Conservation (phyloP, 1,284 basidiomycete genomes). For the Inonotus hispidus region DNA sequence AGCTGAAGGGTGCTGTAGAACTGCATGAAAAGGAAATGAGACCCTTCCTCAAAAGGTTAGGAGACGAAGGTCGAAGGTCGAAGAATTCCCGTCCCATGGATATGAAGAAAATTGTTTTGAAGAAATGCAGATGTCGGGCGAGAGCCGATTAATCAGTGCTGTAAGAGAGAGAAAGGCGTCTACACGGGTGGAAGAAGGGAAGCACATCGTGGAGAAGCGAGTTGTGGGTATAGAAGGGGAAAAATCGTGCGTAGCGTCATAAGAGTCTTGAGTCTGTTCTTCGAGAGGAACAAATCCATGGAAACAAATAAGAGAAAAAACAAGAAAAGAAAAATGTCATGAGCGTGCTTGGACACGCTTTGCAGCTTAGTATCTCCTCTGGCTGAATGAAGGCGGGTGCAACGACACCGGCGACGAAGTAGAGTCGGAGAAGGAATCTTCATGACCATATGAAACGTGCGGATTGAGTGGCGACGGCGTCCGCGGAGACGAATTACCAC, state of each 20-base stretch:
- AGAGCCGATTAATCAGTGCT: neutral
- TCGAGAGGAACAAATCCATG: neutral
- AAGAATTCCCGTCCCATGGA: too few relatives aligned
- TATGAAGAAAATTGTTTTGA: neutral
- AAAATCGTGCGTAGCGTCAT: neutral
- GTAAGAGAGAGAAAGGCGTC: neutral
- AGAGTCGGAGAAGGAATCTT: neutral
- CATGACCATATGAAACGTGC: neutral
- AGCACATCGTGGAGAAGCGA: neutral
- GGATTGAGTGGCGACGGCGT: constrained; percentile 9
- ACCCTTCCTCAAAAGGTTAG: neutral
- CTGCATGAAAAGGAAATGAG: neutral
- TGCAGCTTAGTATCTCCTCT: neutral
- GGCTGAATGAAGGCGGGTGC: neutral
- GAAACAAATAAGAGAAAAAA: neutral
- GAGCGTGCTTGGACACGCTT: neutral
- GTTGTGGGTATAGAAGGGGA: neutral
- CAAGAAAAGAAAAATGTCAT: neutral
- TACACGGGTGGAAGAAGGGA: neutral
- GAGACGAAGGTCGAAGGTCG: neutral
- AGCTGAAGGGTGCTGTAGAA: neutral
- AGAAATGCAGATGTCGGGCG: constrained; percentile 1
- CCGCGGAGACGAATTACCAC: constrained; percentile 10
- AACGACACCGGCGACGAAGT: neutral
- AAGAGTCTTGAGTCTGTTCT: neutral